Base-by-base conservation (phyloP, 768 basidiomycete genomes). In the Leccinum ochraceum region DNA sequence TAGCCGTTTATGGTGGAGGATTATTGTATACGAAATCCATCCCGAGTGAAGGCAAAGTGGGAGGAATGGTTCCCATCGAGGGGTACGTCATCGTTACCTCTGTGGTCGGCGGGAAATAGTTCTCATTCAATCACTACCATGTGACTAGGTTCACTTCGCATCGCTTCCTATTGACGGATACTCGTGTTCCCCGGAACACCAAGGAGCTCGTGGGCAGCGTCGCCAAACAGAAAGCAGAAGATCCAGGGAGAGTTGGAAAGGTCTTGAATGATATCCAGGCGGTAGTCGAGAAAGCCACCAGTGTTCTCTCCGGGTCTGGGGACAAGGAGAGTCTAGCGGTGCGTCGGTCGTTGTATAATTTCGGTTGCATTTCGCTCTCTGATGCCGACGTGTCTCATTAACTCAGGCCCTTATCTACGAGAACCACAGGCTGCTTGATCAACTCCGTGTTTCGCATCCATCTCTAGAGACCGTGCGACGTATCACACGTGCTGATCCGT, bases 161-260 rank as follows among this genome's bases (percentile, higher is more conserved):
- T 61, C 84, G 85, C 63, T 94, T 99, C 81, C 74, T 99, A 52
- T 80, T 98, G 68, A 94, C 94, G 58, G 93, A 99, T 74, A 95
- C 96, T 24, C 89, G 89, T 68, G 86, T 99, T 6, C 90, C 95
- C 51, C 82, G 97, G 69, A 91, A 98, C 74, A 98, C 97, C 26
- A 98, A 98, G 78, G 86, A 87, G 63, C 82, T 99, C 14, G 95
- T 99, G 1, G 94, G 93, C 7, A 86, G 87, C n/a, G 97, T 98
- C 30, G 85, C 85, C 3, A 80, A 83, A 69, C 86, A 85, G 77
- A 90, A 88, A 71, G 71, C 71, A 56, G 74, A 90, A 81, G 92
- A 98, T 75, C 96, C 97, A n/a, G 90, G 88, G 60, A 77, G 86
- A 49, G 90, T 98, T 48, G 85, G 87, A 67, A 81, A 83, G 54